Percentiles rank a stretch among this genome's conserved stretches.
Evolutionary conservation across 441 rosid species (phyloP).

Genomic region (Mallotus repandus): DNA sequence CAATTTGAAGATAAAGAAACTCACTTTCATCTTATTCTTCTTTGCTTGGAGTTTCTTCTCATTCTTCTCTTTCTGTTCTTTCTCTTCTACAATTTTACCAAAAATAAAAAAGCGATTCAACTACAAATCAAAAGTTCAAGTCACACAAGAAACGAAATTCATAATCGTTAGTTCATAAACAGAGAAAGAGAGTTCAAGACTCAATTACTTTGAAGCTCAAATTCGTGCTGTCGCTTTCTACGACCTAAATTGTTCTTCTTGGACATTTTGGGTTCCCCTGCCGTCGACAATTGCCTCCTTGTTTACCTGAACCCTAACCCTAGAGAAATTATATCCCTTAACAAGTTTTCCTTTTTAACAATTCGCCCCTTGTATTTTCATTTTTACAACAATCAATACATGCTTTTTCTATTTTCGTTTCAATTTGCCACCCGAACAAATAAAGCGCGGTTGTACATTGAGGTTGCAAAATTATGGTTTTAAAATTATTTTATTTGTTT

Average conservation of each 20-base stretch:
- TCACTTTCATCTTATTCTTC: constrained; percentile 93
- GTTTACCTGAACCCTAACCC: constrained; percentile 36
- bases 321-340: not conserved
- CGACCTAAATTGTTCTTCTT: constrained; percentile 87
- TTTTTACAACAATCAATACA: not conserved
- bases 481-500: too few relatives aligned
- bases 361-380: not conserved
- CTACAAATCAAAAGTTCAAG: not conserved
- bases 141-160: not conserved
- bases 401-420: not conserved
- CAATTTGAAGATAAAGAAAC: constrained; percentile 16
- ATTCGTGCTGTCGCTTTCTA: constrained; percentile 79
- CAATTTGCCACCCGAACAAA: too few relatives aligned
- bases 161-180: not conserved
- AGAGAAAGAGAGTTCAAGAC: not conserved
- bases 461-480: too few relatives aligned
- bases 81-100: constrained; percentile 57
- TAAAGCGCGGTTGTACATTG: too few relatives aligned
- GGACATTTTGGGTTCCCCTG: constrained; percentile 46
- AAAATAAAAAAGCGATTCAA: not conserved
- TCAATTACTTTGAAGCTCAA: constrained; percentile 65
- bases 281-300: not conserved
- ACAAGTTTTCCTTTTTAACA: not conserved
- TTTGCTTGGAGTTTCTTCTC: constrained; percentile 70
- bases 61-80: constrained; percentile 59